Base-by-base conservation (phyloP, 257 asterid species). In the Nicotiana paniculata region DNA sequence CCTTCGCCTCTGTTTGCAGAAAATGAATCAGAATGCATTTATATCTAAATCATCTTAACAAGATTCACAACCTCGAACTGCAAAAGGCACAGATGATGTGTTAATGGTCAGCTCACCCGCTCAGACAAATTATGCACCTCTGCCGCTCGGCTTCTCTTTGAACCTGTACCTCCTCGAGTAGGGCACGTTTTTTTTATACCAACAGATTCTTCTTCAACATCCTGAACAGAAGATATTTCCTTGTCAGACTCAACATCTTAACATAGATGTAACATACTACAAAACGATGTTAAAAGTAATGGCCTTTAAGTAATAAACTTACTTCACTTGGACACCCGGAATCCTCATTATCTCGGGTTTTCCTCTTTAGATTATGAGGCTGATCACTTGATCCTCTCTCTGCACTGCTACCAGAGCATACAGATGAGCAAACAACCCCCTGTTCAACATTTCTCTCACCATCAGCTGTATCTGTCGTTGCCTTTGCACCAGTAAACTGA, bases 121-220 rank as follows among this genome's bases (percentile, higher is more conserved):
- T 96, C 98, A 13, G 98, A 94, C 77, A 94, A 95, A 89, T 94
- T 96, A 87, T 94, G 99, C 30, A 96, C 98, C 91, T 96, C 97
- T 77, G 99, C 97, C 84, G 97, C 97, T 85, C 99, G 93, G 86
- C 95, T 89, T 90, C 97, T 96, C 89, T 93, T 96, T 77, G 97
- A 88, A 87, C 93, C 90, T 18, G 85, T 64, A 81, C 86, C 91
- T 83, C 93, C 91, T 86, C 92, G 87, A 68, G 83, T 85, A 81
- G 82, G 80, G 80, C 85, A 86, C 5, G 82, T 61, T 86, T 87
- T 96, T 82, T 84, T 92, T 2, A 66, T 88, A 79, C 92, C 95
- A 37, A 83, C 83, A 18, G 93, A 94, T 86, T 91, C 97, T 66
- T 90, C 93, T 79, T 91, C 97, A 82, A 90, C 77, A 76, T 93